phyloP scores from a whole-genome alignment of 1,139 yeast species.

The Pichia sp. region DNA sequence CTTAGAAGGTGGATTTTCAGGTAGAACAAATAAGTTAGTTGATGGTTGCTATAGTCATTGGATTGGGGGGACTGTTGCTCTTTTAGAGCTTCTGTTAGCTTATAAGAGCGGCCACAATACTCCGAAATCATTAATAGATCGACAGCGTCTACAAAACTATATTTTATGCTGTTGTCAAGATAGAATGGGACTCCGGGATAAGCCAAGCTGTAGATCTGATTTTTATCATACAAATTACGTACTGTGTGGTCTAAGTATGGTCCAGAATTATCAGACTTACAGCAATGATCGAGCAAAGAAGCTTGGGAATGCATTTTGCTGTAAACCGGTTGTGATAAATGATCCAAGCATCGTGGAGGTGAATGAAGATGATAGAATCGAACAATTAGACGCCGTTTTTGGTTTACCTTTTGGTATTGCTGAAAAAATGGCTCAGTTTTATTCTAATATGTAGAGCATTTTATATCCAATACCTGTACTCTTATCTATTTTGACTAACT shows the following conservation, averaged over 20 bases:
- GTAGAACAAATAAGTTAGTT: constrained; percentile 86
- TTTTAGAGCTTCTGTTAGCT: constrained; percentile 47
- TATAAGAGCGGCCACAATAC: background rate
- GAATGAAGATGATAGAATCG: constrained; percentile 13
- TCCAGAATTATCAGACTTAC: constrained; percentile 45
- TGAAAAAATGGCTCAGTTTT: constrained; percentile 10
- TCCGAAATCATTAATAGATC: constrained; percentile 35
- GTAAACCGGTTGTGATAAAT: constrained; percentile 20
- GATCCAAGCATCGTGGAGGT: constrained; percentile 28
- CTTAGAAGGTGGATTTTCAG: constrained; percentile 80
- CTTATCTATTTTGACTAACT: too few species aligned
- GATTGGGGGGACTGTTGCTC: constrained; percentile 76
- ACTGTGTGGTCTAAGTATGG: constrained; percentile 65
- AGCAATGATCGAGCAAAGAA: constrained; percentile 7
- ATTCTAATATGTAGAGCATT: background rate
- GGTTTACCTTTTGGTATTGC: constrained; percentile 34
- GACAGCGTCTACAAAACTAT: constrained; percentile 55
- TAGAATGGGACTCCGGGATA: constrained; percentile 63
- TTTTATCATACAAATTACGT: constrained; percentile 88
- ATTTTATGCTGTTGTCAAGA: constrained; percentile 71
- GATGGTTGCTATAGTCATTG: constrained; percentile 96
- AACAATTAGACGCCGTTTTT: constrained; percentile 40
- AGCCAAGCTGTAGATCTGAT: constrained; percentile 77
- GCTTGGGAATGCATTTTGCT: constrained; percentile 29
- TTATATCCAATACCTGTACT: background rate